A percentile compares a stretch with the other conserved stretches of the same genome.
Evolutionary conservation across 768 basidiomycete genomes (phyloP).

Genomic region (Boletus subcaerulescens): DNA sequence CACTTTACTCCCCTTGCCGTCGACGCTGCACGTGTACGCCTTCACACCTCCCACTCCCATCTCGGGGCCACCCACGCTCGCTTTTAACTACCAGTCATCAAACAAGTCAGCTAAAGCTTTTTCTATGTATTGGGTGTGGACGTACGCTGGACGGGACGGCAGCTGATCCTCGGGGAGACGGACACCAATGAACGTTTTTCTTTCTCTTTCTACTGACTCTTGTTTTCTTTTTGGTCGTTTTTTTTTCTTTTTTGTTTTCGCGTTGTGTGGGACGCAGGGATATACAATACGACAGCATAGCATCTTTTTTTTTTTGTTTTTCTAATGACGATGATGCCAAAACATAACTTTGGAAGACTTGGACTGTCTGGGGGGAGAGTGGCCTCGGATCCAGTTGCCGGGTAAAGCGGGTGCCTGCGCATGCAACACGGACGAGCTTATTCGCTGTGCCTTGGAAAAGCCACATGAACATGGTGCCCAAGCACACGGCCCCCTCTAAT

Average conservation of each 20-base stretch:
- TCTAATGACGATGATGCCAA: slow-evolving; percentile 27
- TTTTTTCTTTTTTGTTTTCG: slow-evolving; percentile 15
- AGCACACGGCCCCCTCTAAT: too few relatives aligned
- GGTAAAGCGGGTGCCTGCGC: slow-evolving; percentile 14
- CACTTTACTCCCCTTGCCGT: slow-evolving; percentile 17
- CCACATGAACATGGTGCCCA: too few relatives aligned
- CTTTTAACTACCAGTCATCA: slow-evolving; percentile 11
- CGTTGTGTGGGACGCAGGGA: slow-evolving; percentile 17
- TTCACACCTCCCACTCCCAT: background rate
- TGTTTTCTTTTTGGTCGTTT: slow-evolving; percentile 10
- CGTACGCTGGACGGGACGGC: slow-evolving; percentile 25
- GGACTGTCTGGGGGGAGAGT: slow-evolving; percentile 21
- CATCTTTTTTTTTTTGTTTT: slow-evolving; percentile 8
- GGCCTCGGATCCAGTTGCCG: background rate
- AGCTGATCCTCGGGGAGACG: slow-evolving; percentile 16
- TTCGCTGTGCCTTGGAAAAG: too few relatives aligned
- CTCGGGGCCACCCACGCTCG: slow-evolving; percentile 20
- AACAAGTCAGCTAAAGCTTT: slow-evolving; percentile 9
- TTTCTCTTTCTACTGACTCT: slow-evolving; percentile 12
- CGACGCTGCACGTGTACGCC: slow-evolving; percentile 10
- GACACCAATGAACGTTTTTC: slow-evolving; percentile 23
- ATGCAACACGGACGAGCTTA: too few relatives aligned
- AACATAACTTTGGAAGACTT: too few relatives aligned
- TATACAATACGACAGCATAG: slow-evolving; percentile 31
- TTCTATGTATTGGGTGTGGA: slow-evolving; percentile 25